Percentiles rank a stretch among this genome's conserved stretches.
Evolutionary conservation across 2,329 filamentous ascomycete genomes (phyloP).

Genomic region (Fusarium annulatum): DNA sequence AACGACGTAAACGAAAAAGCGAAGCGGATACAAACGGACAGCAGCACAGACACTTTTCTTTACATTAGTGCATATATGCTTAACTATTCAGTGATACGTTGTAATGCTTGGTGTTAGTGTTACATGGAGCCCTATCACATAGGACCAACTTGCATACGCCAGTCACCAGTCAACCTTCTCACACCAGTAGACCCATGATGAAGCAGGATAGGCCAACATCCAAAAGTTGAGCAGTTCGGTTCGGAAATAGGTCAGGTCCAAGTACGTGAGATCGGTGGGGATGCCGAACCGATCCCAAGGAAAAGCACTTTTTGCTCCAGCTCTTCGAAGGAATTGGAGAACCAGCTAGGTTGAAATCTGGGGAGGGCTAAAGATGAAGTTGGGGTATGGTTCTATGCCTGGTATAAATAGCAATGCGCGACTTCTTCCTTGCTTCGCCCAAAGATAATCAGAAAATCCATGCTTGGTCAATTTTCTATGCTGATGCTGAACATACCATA

Average conservation of each 20-base stretch:
- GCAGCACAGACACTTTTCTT: constrained; percentile 1
- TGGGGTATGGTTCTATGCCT: background rate
- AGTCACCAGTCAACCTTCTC: background rate
- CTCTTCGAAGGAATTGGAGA: background rate
- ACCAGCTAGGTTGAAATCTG: background rate
- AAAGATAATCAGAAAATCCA: background rate
- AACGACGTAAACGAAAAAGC: constrained; percentile 21
- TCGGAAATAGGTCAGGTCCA: background rate
- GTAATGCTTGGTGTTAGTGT: background rate
- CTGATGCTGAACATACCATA: background rate
- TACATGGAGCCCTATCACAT: background rate
- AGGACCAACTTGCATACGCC: background rate
- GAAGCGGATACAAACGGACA: constrained; percentile 7
- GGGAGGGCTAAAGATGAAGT: background rate
- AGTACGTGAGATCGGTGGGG: background rate
- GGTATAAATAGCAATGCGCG: background rate
- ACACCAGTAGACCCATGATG: background rate
- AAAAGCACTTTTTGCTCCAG: background rate
- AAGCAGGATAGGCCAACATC: background rate
- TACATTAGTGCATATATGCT: background rate
- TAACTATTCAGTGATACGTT: background rate
- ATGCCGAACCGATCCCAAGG: constrained; percentile 23
- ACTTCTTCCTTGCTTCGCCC: background rate
- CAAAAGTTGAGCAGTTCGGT: constrained; percentile 9
- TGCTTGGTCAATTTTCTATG: background rate